A percentile compares a stretch with the other conserved stretches of the same genome.
phyloP scores from a whole-genome alignment of 768 basidiomycete species.

The Mycena haematopus region DNA sequence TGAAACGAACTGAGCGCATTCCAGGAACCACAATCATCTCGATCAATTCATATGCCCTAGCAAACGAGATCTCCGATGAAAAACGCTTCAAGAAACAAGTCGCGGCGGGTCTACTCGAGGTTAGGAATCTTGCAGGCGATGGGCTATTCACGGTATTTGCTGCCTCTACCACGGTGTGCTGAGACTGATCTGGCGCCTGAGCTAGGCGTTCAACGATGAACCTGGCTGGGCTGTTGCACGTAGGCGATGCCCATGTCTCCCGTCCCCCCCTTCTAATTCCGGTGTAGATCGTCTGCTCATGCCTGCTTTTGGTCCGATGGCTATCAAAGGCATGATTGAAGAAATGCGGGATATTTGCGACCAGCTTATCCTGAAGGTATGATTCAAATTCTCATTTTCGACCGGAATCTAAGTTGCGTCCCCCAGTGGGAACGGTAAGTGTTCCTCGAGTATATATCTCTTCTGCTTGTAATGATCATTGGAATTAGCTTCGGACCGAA shows the following conservation, averaged over 20 bases:
- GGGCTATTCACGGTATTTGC: constrained; percentile 46
- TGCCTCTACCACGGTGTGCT: not conserved
- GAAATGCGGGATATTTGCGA: constrained; percentile 53
- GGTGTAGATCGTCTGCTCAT: constrained; percentile 39
- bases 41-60: constrained; percentile 39
- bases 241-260: constrained; percentile 29
- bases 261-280: no score
- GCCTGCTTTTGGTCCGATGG: constrained; percentile 47
- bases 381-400: not conserved
- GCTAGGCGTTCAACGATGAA: constrained; percentile 47
- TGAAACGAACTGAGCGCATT: not conserved
- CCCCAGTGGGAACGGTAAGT: constrained; percentile 45
- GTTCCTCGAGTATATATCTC: not conserved
- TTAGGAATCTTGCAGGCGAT: constrained; percentile 48
- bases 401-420: not conserved
- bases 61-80: constrained; percentile 52
- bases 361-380: constrained; percentile 47
- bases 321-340: constrained; percentile 53
- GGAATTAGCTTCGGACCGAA: constrained; percentile 48
- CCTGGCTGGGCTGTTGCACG: constrained; percentile 56
- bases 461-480: not conserved
- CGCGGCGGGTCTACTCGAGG: constrained; percentile 38
- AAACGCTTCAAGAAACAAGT: constrained; percentile 49
- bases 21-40: constrained; percentile 30
- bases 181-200: not conserved